Conservation (phyloP, 1,284 basidiomycete genomes). For the Ganoderma multipileum region DNA sequence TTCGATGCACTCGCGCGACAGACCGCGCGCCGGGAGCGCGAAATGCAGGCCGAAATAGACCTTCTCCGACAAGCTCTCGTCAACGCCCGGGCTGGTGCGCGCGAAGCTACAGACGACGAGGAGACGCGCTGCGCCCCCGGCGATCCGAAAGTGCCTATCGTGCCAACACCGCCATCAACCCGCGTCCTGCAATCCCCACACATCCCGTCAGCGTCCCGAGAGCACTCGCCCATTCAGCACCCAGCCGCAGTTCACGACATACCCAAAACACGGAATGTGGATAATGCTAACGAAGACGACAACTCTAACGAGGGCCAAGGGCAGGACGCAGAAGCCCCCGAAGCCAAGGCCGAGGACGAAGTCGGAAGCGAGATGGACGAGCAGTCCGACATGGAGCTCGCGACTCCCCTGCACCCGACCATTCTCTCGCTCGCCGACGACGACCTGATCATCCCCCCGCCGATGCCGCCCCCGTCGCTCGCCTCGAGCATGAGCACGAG, state of each 20-base stretch:
- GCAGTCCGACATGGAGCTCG: constrained; percentile 60
- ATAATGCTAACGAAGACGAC: neutral
- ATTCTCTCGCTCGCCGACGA: constrained; percentile 36
- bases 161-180: neutral
- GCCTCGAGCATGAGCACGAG: neutral
- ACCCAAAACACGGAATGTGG: neutral
- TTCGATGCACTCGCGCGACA: constrained; percentile 21
- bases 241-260: neutral
- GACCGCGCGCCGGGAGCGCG: constrained; percentile 24
- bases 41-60: constrained; percentile 28
- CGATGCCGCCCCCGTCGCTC: neutral
- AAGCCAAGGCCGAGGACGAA: constrained; percentile 1
- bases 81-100: constrained; percentile 6
- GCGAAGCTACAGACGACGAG: neutral
- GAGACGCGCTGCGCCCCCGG: constrained; percentile 12
- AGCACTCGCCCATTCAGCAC: neutral
- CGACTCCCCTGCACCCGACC: constrained; percentile 58
- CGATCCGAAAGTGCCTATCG: constrained; percentile 11
- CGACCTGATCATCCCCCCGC: constrained; percentile 19
- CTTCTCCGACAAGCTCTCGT: constrained; percentile 20
- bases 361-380: constrained; percentile 36
- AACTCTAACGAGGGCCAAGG: neutral
- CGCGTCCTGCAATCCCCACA: constrained; percentile 11
- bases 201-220: constrained; percentile 13
- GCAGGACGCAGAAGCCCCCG: neutral